phyloP scores from a whole-genome alignment of 257 asterid species.

The Agastache rugosa region DNA sequence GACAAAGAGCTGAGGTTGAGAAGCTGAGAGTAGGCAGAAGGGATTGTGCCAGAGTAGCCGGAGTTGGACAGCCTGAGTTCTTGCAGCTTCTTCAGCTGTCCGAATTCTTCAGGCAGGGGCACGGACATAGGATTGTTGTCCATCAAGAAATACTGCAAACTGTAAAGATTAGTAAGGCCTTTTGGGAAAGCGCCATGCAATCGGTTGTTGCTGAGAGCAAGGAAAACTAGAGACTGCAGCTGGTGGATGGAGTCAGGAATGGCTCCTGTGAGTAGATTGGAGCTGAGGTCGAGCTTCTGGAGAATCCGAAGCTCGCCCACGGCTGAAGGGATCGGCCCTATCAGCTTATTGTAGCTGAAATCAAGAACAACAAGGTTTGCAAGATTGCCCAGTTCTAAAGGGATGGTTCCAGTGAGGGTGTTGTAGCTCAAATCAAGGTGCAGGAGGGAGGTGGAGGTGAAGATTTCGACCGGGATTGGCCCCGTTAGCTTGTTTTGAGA shows the following conservation, averaged over 20 bases:
- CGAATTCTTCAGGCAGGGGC: conserved; percentile 56
- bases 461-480: conserved; percentile 53
- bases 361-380: conserved; percentile 66
- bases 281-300: conserved; percentile 85
- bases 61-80: conserved; percentile 79
- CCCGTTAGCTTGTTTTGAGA: conserved; percentile 76
- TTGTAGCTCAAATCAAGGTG: conserved; percentile 89
- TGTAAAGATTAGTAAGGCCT: conserved; percentile 49
- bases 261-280: conserved; percentile 62
- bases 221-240: conserved; percentile 60
- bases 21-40: conserved; percentile 58
- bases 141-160: conserved; percentile 73
- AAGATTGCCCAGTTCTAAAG: conserved; percentile 52
- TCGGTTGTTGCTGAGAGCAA: conserved; percentile 73
- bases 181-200: conserved; percentile 56
- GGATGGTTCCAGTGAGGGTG: conserved; percentile 58
- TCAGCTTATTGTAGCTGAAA: conserved; percentile 69
- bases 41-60: conserved; percentile 76
- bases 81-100: conserved; percentile 65
- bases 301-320: conserved; percentile 57
- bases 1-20: conserved; percentile 68
- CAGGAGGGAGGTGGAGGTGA: conserved; percentile 52
- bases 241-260: conserved; percentile 55
- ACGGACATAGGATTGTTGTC: conserved; percentile 77
- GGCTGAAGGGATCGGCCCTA: conserved; percentile 53